Evolutionary conservation across 371 early-diverging fungal genomes (phyloP), one percentile per base, ranked within the genome.

Genomic region (Saksenaea oblongispora): DNA sequence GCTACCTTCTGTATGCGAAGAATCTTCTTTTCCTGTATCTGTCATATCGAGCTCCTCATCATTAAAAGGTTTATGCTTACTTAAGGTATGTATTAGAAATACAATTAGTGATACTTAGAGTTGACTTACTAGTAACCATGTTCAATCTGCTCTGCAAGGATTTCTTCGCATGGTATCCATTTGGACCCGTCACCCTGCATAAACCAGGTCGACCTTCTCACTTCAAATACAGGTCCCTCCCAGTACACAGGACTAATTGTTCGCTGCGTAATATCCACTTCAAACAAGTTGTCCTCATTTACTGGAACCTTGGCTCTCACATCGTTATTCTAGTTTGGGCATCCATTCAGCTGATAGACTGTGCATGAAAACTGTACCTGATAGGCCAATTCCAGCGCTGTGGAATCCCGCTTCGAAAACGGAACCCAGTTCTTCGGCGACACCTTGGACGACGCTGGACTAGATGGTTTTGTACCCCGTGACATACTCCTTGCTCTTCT

Each of bases 161-260:
- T 90, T 61, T 88, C 91, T 62, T 93, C 92, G 66, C 93, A 93
- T 5, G 95, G 93, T 10, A 87, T 63, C 72, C 83, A 92, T 59
- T 86, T 87, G 27, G 66, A 69, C 4, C 87, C 84, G 17, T 89
- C 88, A 1, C 78, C 59, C 66, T 84, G 86, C 69, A 84, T 75
- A 74, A 93, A 95, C 95, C 95, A 95, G 0, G 88, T 86, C 5
- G 91, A 92, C 39, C 95, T 81, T 55, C 92, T 82, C 22, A 93
- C 87, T 54, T 93, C 93, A 68, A 86, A 93, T 8, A 81, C 83
- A 2, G 92, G 86, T 0, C 95, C 95, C 39, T 84, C 78, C 95
- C 95, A 93, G 62, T 91, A 94, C 15, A 94, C 86, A 15, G 92
- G 91, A 57, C 78, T 83, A 36, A 90, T 83, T 54, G 85, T 89